Conservation (phyloP, 1,284 basidiomycete genomes). For the Chalciporus sp. region DNA sequence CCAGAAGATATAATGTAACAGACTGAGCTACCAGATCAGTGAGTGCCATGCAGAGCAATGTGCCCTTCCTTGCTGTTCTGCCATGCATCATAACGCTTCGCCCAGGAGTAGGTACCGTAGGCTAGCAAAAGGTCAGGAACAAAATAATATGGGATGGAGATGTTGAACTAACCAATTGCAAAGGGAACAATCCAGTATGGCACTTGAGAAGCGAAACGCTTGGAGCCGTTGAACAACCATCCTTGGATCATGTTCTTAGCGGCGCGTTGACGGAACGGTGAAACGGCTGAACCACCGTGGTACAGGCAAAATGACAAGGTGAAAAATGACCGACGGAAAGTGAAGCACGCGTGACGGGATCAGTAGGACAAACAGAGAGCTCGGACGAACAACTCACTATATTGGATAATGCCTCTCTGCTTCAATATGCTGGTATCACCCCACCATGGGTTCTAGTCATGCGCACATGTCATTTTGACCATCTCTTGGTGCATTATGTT, state of each 20-base stretch:
- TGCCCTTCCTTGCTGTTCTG: constrained; percentile 84
- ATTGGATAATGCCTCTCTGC: constrained; percentile 81
- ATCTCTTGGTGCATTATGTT: constrained; percentile 6
- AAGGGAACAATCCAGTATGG: constrained; percentile 84
- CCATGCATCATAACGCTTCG: constrained; percentile 69
- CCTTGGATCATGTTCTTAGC: constrained; percentile 70
- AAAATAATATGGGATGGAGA: not conserved
- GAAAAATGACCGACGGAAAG: too few relatives aligned
- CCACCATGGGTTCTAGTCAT: constrained; percentile 85
- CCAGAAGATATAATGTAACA: constrained; percentile 15
- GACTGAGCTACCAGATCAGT: constrained; percentile 19
- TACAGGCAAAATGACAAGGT: not conserved
- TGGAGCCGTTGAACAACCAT: constrained; percentile 89
- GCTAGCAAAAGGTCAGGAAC: constrained; percentile 48
- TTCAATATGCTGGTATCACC: constrained; percentile 72
- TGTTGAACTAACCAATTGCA: constrained; percentile 63
- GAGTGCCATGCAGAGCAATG: constrained; percentile 46
- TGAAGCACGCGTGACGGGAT: not conserved
- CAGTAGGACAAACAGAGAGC: not conserved
- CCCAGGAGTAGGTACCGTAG: constrained; percentile 85
- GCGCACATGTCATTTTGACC: constrained; percentile 9
- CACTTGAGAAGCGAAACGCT: constrained; percentile 72
- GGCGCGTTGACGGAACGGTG: constrained; percentile 79
- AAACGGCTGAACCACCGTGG: constrained; percentile 57
- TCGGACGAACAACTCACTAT: constrained; percentile 62